A percentile compares a stretch with the other conserved stretches of the same genome.
These are phyloP conservation scores for Fusarium sp. DNA, from an alignment of 2,329 filamentous ascomycete species.

Conservation along the genomic window DNA sequence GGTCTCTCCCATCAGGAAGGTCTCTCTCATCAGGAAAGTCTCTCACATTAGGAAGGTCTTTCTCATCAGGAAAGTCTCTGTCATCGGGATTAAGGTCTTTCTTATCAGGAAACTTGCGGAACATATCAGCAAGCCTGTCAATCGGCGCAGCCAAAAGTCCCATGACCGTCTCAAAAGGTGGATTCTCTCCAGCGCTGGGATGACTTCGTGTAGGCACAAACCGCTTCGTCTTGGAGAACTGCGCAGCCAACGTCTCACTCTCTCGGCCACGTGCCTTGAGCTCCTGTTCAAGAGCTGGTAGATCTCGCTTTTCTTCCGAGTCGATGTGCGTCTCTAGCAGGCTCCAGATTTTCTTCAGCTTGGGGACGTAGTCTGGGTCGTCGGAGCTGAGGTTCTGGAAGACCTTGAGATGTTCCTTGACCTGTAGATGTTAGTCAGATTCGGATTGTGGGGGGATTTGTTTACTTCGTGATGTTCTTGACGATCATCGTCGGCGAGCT, in stretches of 20 bases:
- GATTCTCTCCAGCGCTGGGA: constrained; percentile 61
- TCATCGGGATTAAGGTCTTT: background rate
- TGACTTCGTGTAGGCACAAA: constrained; percentile 65
- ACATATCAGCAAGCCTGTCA: constrained; percentile 65
- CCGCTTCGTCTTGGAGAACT: constrained; percentile 63
- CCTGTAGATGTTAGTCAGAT: constrained; percentile 48
- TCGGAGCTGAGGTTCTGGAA: constrained; percentile 59
- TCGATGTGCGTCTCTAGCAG: constrained; percentile 59
- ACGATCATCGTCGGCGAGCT: constrained; percentile 60
- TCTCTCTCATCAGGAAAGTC: too few relatives aligned
- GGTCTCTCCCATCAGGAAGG: too few relatives aligned
- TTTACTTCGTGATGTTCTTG: constrained; percentile 58
- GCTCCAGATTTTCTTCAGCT: constrained; percentile 57
- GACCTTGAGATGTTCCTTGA: constrained; percentile 61
- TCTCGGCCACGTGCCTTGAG: constrained; percentile 43
- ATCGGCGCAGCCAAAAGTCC: constrained; percentile 67
- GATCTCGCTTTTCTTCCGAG: constrained; percentile 61
- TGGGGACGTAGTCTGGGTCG: constrained; percentile 56
- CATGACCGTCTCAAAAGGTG: constrained; percentile 66
- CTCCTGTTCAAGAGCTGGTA: constrained; percentile 59
- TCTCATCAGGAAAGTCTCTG: too few relatives aligned
- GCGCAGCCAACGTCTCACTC: constrained; percentile 50
- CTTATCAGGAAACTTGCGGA: constrained; percentile 59
- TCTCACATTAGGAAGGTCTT: too few relatives aligned
- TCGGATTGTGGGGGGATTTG: background rate